Evolutionary conservation across 2,329 filamentous ascomycete species (phyloP), one percentile per base, ranked within the genome.

Genomic region (Alternaria solani): DNA sequence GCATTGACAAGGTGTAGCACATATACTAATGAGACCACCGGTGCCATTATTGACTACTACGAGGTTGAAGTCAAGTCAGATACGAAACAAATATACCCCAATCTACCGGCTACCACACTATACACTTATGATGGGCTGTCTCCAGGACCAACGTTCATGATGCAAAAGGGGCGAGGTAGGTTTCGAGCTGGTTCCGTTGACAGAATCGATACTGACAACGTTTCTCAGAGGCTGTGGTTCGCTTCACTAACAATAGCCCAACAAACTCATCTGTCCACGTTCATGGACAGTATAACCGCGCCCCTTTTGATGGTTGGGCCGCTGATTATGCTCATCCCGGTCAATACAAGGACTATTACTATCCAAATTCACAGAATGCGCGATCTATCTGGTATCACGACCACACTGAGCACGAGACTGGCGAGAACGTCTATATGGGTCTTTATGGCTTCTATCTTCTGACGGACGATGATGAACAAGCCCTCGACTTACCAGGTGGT

Each of bases 301-400:
- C 81, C 7, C 80, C 81, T 7, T 84, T 81, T 51, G 84, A 85
- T 63, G 85, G 85, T 0, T 87, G 84, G 84, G 85, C 85, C 2
- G 80, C 81, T 46, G 86, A 88, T 61, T 76, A 80, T n/a, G 83
- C 83, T 1, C 48, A 74, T 1, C 80, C 82, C 0, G 84, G 84
- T 1, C 75, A 88, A 66, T 87, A 83, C 74, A 88, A 88, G 71
- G 87, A 88, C 62, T 88, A 88, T 71, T 88, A 87, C 71, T 89
- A 87, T 64, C 86, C 86, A 9, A 88, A 88, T 69, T 76, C 72
- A 14, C 82, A 87, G 68, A 80, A 78, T 39, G 84, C 81, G 1
- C 80, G 86, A 38, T 80, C 84, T 0, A 78, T 87, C 30, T 88
- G 86, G 86, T 88, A 88, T 64, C 85, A 88, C 65, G 80, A 81